Evolutionary conservation across 495 filamentous ascomycete genomes (phyloP).

Genomic region (Penicillium argentinense): DNA sequence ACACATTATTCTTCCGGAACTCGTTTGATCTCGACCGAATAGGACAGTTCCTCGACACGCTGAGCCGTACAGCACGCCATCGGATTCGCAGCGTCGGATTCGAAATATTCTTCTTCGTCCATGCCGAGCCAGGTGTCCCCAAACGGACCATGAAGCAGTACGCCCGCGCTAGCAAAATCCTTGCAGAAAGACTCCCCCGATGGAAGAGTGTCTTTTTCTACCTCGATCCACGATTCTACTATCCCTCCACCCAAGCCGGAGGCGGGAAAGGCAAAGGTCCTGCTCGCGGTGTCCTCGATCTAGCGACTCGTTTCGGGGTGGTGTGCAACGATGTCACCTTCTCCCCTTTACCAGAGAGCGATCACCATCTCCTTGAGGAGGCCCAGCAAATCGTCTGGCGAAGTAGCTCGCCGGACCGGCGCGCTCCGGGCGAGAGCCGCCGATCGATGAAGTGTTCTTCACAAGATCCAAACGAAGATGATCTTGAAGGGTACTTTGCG

Average conservation of each 20-base stretch:
- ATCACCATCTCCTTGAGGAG: constrained; percentile 29
- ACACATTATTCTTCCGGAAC: constrained; percentile 46
- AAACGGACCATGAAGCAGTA: constrained; percentile 39
- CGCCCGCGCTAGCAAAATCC: constrained; percentile 24
- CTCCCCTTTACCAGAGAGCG: constrained; percentile 26
- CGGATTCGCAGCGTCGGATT: constrained; percentile 43
- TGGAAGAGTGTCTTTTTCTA: constrained; percentile 34
- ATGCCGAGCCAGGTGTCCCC: constrained; percentile 34
- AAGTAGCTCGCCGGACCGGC: constrained; percentile 15
- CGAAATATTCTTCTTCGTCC: constrained; percentile 44
- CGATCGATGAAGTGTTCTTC: background rate
- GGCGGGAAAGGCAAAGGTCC: constrained; percentile 32
- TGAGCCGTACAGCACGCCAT: constrained; percentile 31
- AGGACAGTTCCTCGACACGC: constrained; percentile 36
- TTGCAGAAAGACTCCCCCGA: constrained; percentile 26
- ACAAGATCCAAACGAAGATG: background rate
- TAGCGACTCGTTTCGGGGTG: constrained; percentile 31
- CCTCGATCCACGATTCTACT: constrained; percentile 41
- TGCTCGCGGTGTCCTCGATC: constrained; percentile 32
- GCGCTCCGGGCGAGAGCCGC: background rate
- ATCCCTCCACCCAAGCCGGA: constrained; percentile 27
- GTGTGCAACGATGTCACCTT: constrained; percentile 32
- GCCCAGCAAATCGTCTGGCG: constrained; percentile 22
- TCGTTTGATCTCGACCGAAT: constrained; percentile 39
- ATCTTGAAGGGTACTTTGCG: background rate